These are phyloP conservation scores for Xylariaceae sp. DNA, from an alignment of 2,329 filamentous ascomycete species.

Conservation along the genomic window DNA sequence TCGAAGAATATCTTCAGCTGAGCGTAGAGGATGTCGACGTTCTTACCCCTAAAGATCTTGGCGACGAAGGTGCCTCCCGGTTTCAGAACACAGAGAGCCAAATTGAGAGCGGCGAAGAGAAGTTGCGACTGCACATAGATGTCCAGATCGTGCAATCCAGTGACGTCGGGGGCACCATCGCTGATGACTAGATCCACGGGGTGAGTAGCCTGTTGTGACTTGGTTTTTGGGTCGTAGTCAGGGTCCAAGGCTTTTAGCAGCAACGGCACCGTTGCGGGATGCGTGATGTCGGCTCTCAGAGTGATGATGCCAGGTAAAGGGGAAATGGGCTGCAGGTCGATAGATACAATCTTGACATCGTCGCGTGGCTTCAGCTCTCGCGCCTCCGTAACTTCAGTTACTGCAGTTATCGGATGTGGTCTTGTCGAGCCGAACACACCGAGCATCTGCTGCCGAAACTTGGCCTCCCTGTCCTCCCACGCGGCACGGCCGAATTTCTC, in stretches of 20 bases:
- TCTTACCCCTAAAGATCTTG: constrained; percentile 92
- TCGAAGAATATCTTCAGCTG: constrained; percentile 91
- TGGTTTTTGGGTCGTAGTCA: constrained; percentile 50
- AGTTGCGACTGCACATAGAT: constrained; percentile 97
- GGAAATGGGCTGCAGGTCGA: constrained; percentile 94
- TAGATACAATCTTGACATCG: constrained; percentile 89
- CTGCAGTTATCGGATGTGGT: constrained; percentile 22
- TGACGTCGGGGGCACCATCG: constrained; percentile 94
- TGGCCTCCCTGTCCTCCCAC: constrained; percentile 80
- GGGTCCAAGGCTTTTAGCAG: constrained; percentile 81
- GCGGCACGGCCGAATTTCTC: constrained; percentile 82
- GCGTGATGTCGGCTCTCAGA: constrained; percentile 92
- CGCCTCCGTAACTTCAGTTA: constrained; percentile 11
- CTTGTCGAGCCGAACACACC: constrained; percentile 40
- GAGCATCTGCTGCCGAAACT: constrained; percentile 59
- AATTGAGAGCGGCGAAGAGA: constrained; percentile 87
- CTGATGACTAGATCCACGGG: constrained; percentile 92
- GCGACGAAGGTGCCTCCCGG: constrained; percentile 95
- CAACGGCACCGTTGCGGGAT: constrained; percentile 89
- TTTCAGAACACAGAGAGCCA: constrained; percentile 86
- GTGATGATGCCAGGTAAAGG: constrained; percentile 89
- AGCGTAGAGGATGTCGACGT: constrained; percentile 92
- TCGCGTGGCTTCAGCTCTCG: constrained; percentile 45
- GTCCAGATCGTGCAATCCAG: constrained; percentile 92
- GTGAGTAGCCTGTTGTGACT: constrained; percentile 56